A percentile compares a stretch with the other conserved stretches of the same genome.
Conservation (phyloP, 257 asterid species). For the Anisodus tanguticus region DNA sequence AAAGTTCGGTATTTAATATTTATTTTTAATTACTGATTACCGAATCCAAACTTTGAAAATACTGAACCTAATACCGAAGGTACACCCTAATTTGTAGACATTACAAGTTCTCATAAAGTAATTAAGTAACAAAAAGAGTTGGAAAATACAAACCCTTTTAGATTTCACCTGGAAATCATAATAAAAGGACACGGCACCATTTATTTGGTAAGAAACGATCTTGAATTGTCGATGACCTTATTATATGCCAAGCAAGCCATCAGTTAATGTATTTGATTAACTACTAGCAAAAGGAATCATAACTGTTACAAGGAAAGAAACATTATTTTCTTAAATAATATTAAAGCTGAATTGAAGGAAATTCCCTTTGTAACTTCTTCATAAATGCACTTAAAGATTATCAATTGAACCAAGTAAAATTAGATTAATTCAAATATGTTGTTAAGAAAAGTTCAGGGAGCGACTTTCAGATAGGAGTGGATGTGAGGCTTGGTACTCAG, state of each 20-base stretch:
- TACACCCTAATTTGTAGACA: neutral
- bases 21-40: too few relatives aligned
- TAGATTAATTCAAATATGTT: too few relatives aligned
- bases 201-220: neutral
- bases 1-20: too few relatives aligned
- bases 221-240: neutral
- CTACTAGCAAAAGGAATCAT: neutral
- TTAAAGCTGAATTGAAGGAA: neutral
- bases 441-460: too few relatives aligned
- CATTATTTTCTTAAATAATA: neutral
- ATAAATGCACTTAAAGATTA: neutral
- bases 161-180: slow-evolving; percentile 13
- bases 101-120: neutral
- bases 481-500: too few relatives aligned
- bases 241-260: neutral
- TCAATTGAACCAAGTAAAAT: neutral
- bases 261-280: neutral
- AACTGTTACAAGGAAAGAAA: neutral
- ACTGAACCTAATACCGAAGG: too few relatives aligned
- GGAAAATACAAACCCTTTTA: neutral
- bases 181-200: neutral
- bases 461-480: too few relatives aligned
- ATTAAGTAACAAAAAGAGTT: neutral
- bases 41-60: too few relatives aligned
- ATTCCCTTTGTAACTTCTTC: neutral